phyloP scores from a whole-genome alignment of 768 basidiomycete genomes.

The Mycena pura region DNA sequence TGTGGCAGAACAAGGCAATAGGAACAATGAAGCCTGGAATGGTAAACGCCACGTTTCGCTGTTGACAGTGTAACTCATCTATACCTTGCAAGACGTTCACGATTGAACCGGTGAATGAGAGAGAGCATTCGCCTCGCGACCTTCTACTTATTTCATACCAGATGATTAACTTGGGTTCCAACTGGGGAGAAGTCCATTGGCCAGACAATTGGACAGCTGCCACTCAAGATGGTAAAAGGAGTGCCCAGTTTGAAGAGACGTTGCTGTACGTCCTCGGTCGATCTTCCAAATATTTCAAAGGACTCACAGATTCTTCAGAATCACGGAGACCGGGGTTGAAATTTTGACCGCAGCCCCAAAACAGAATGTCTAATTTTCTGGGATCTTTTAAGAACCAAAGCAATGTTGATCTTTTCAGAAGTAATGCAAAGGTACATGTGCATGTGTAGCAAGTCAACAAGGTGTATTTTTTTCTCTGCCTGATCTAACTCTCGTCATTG shows the following conservation, averaged over 20 bases:
- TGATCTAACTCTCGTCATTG: conserved; percentile 65
- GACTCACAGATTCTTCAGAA: conserved; percentile 50
- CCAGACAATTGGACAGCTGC: conserved; percentile 97
- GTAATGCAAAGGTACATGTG: too few species aligned
- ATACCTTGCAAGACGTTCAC: conserved; percentile 67
- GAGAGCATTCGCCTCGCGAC: conserved; percentile 8
- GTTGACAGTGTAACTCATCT: conserved; percentile 8
- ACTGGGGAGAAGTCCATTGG: conserved; percentile 84
- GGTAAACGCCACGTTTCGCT: conserved; percentile 52
- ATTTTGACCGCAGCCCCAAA: conserved; percentile 70
- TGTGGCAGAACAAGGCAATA: conserved; percentile 73
- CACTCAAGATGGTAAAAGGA: conserved; percentile 87
- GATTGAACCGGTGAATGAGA: conserved; percentile 72
- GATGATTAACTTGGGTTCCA: conserved; percentile 92
- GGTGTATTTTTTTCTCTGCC: conserved; percentile 34
- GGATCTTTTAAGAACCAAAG: not conserved
- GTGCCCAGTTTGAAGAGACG: conserved; percentile 98
- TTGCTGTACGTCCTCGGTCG: conserved; percentile 70
- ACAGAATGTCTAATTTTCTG: not conserved
- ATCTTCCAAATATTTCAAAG: not conserved
- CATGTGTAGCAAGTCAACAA: conserved; percentile 12
- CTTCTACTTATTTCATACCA: conserved; percentile 40
- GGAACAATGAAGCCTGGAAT: conserved; percentile 95
- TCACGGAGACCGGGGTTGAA: conserved; percentile 92
- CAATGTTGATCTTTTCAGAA: not conserved